phyloP scores from a whole-genome alignment of 768 basidiomycete genomes.

The Mycena pura region DNA sequence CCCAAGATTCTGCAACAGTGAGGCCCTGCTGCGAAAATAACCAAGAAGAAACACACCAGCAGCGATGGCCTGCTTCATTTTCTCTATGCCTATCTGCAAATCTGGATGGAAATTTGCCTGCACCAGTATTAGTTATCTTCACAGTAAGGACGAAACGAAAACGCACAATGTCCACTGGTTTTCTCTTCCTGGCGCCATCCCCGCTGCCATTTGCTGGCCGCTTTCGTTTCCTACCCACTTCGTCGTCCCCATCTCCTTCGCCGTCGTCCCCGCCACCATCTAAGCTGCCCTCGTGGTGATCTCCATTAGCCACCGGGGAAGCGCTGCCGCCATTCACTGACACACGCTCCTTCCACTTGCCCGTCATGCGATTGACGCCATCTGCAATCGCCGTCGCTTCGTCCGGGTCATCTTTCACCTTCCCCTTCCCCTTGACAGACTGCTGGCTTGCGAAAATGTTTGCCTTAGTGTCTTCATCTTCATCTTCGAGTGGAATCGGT shows the following conservation, averaged over 20 bases:
- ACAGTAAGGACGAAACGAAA: neutral
- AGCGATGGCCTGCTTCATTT: slow-evolving; percentile 64
- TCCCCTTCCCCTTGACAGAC: slow-evolving; percentile 9
- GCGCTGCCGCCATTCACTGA: slow-evolving; percentile 9
- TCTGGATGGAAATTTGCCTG: slow-evolving; percentile 76
- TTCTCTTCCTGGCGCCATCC: slow-evolving; percentile 74
- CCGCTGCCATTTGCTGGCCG: slow-evolving; percentile 50
- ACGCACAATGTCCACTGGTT: slow-evolving; percentile 69
- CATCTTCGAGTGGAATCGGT: slow-evolving; percentile 53
- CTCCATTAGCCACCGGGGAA: slow-evolving; percentile 20
- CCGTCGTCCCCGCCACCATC: slow-evolving; percentile 26
- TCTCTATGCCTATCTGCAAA: slow-evolving; percentile 65
- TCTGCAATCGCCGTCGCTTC: slow-evolving; percentile 3
- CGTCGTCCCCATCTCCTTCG: slow-evolving; percentile 40
- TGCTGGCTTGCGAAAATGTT: slow-evolving; percentile 1
- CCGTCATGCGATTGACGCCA: slow-evolving; percentile 10
- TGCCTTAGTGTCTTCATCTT: slow-evolving; percentile 40
- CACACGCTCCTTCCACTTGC: slow-evolving; percentile 17
- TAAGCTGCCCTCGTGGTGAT: slow-evolving; percentile 23
- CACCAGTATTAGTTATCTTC: neutral
- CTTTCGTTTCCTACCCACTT: slow-evolving; percentile 59
- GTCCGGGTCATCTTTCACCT: slow-evolving; percentile 7
- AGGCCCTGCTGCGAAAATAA: neutral
- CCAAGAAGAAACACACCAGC: slow-evolving; percentile 50
- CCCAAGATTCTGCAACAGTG: slow-evolving; percentile 69